Base-by-base conservation (phyloP, 768 basidiomycete genomes). In the Collybia mongolica region DNA sequence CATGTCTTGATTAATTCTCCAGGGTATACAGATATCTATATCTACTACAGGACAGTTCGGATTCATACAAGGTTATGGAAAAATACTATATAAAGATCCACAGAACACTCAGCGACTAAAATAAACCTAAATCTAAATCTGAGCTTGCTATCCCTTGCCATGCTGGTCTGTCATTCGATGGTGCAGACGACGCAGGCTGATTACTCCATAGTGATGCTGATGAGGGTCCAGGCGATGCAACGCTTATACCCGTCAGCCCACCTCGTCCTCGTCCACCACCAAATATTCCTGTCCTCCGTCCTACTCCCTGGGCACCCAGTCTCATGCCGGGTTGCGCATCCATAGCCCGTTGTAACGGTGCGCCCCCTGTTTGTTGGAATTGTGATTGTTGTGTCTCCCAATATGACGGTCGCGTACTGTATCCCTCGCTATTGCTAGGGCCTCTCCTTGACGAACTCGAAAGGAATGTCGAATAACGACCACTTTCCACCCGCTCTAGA, bases 261-360 rank as follows among this genome's bases (percentile, higher is more conserved):
- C 59, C 52, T 26, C 54, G 53, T 50, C 72, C 67, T 44, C 68
- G 71, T n/a, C 68, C 71, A 23, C 61, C 66, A 20, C 79, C 80
- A 61, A 85, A 85, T 68, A 84, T 84, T 42, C 76, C 79, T 9
- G 82, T 69, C 57, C 84, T 72, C 53, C 83, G 73, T 12, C 68
- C 72, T 56, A 75, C 78, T 6, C 75, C 75, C 22, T 51, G 43
- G 11, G 49, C 40, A 11, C 74, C 82, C 57, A 77, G 68, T 15
- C 82, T 74, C 67, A 77, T 73, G 14, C 69, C 72, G n/a, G 72
- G 74, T 35, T 76, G 80, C 53, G 80, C 56, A 44, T 82, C 81
- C 68, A 78, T 67, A 19, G 74, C 67, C 20, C 79, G 69, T 57
- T 79, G 81, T 48, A 76, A 62, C 14, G 71, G 70, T 0, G 62